Conservation (phyloP, 2,329 filamentous ascomycete genomes). For the Aspergillus nomiae region DNA sequence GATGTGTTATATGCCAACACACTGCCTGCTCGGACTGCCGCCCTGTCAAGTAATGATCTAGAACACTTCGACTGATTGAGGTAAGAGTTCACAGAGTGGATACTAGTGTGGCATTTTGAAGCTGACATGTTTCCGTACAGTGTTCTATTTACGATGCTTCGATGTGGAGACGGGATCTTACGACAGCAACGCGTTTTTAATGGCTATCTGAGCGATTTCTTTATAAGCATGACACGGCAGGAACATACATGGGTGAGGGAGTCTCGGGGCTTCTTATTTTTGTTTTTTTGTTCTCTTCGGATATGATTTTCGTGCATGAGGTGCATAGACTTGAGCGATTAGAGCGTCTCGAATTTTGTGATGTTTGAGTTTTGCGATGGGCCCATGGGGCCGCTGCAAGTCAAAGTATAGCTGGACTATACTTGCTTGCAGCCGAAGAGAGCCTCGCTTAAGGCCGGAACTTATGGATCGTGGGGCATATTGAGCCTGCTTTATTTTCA, state of each 20-base stretch:
- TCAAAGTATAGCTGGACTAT: slow-evolving; percentile 12
- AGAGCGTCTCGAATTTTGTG: slow-evolving; percentile 12
- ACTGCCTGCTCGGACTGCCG: slow-evolving; percentile 31
- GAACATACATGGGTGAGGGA: slow-evolving; percentile 6
- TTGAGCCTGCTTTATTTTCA: background rate
- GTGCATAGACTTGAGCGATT: slow-evolving; percentile 4
- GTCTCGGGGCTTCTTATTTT: slow-evolving; percentile 15
- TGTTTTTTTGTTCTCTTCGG: slow-evolving; percentile 11
- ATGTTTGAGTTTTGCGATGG: slow-evolving; percentile 13
- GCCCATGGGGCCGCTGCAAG: slow-evolving; percentile 16
- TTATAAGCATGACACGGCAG: slow-evolving; percentile 8
- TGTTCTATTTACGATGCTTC: background rate
- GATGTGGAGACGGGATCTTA: slow-evolving; percentile 1
- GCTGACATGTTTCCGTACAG: background rate
- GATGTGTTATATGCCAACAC: slow-evolving; percentile 38
- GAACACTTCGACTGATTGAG: background rate
- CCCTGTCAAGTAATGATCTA: slow-evolving; percentile 27
- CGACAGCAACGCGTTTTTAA: slow-evolving; percentile 1
- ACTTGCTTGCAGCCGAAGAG: slow-evolving; percentile 12
- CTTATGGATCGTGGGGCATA: slow-evolving; percentile 11
- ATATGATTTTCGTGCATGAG: slow-evolving; percentile 2
- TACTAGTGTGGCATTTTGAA: background rate
- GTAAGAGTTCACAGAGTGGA: slow-evolving; percentile 15
- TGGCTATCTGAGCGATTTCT: slow-evolving; percentile 11
- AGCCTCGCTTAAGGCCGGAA: slow-evolving; percentile 15